Evolutionary conservation across 345 rosid species (phyloP), one percentile per base, ranked within the genome.

Genomic region (Leavenworthia alabamica): DNA sequence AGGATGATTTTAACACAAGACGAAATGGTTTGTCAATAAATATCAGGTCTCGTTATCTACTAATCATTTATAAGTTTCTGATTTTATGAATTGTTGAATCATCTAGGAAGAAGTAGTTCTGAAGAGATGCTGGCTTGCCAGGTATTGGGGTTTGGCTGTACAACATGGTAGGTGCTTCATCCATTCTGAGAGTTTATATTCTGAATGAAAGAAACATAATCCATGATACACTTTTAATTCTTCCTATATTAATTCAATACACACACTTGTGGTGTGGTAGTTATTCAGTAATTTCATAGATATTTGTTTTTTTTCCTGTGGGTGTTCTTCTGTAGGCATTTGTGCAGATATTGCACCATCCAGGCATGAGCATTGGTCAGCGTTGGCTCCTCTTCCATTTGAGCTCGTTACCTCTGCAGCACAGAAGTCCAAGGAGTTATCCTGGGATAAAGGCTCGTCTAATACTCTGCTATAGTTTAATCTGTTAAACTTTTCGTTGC

Each of bases 81-180:
- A 78, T 32, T 45, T 2, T 39, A 14, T 39, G 5, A 46, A 62
- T 11, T 19, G 65, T 55, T 55, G 32, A 58, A 17, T 33, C 43
- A 41, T 75, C 15, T 73, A 94, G 99, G 99, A 94, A 79, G 99
- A 94, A 81, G 97, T 94, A 59, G 99, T 90, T 56, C 64, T 94
- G 77, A 94, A 90, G 86, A 90, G 97, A 76, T 94, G 99, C 59
- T 94, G 99, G 97, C 97, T 94, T 77, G 97, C 99, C 64, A 92
- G 97, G 49, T 86, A 90, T 74, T 94, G 99, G 99, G 95, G 90
- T 66, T 77, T 94, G 70, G 96, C 96, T 73, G 95, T 84, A 26
- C 81, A 83, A 36, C 82, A 88, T 64, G 99, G 99, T 88, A 85
- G 81, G 96, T 64, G 49, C 8, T 58, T 49, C 24, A 32, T 64